A percentile compares a stretch with the other conserved stretches of the same genome.
These are phyloP conservation scores for Graphilbum ipis-grandicollis DNA, from an alignment of 2,329 filamentous ascomycete genomes.

Conservation along the genomic window DNA sequence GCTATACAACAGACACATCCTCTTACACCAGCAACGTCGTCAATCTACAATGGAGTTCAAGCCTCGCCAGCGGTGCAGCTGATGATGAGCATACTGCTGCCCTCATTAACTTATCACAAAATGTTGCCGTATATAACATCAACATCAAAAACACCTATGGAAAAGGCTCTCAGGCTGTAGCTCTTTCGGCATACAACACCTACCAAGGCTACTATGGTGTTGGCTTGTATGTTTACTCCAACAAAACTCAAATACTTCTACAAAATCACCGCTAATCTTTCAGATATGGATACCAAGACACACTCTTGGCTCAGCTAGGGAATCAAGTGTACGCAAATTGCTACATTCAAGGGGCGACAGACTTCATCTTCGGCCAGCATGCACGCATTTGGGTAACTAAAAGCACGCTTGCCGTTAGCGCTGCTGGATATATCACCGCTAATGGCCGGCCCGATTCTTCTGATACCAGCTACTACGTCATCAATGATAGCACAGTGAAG, in stretches of 20 bases:
- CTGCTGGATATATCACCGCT: conserved; percentile 16
- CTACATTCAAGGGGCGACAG: conserved; percentile 17
- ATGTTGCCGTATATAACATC: conserved; percentile 46
- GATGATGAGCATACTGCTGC: conserved; percentile 34
- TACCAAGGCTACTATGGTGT: conserved; percentile 29
- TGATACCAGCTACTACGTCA: conserved; percentile 25
- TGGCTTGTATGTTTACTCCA: conserved; percentile 15
- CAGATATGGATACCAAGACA: conserved; percentile 29
- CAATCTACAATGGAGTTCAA: conserved; percentile 27
- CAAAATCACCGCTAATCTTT: too few species aligned
- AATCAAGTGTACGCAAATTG: conserved; percentile 28
- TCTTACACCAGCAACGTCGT: conserved; percentile 39
- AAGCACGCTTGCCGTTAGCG: conserved; percentile 15
- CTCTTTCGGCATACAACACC: conserved; percentile 24
- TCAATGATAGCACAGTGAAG: conserved; percentile 23
- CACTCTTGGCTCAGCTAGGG: conserved; percentile 26
- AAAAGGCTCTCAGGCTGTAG: conserved; percentile 28
- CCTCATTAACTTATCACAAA: conserved; percentile 24
- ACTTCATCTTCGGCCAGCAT: conserved; percentile 20
- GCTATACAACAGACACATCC: conserved; percentile 34
- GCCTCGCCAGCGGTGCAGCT: conserved; percentile 25
- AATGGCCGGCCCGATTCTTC: conserved; percentile 14
- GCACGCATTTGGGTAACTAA: conserved; percentile 8
- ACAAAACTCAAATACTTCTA: too few species aligned
- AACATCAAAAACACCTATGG: conserved; percentile 30